Percentiles rank a stretch among this genome's conserved stretches.
Evolutionary conservation across 2,329 filamentous ascomycete genomes (phyloP).

Genomic region (Didymella sp.): DNA sequence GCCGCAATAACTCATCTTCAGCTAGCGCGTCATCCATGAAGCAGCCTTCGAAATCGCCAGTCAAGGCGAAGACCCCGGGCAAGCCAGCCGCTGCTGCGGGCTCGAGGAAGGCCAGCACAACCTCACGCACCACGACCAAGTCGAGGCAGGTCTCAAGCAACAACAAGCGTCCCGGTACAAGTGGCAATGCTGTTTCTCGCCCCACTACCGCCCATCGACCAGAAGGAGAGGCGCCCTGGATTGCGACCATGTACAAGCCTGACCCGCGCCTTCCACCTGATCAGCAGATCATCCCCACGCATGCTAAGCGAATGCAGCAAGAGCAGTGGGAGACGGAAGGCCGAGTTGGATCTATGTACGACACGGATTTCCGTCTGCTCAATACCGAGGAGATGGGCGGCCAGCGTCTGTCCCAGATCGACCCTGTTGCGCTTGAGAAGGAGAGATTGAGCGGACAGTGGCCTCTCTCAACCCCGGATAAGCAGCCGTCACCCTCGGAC

Average conservation of each 20-base stretch:
- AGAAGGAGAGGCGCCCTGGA: slow-evolving; percentile 95
- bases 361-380: slow-evolving; percentile 84
- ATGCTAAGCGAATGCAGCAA: slow-evolving; percentile 88
- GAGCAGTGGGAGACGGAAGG: slow-evolving; percentile 95
- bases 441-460: slow-evolving; percentile 39
- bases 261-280: slow-evolving; percentile 93
- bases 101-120: slow-evolving; percentile 41
- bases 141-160: slow-evolving; percentile 35
- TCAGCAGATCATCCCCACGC: slow-evolving; percentile 92
- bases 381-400: slow-evolving; percentile 65
- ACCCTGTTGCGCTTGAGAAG: slow-evolving; percentile 40
- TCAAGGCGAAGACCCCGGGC: slow-evolving; percentile 51
- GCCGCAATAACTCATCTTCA: slow-evolving; percentile 32
- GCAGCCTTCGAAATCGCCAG: slow-evolving; percentile 43
- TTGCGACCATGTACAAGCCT: slow-evolving; percentile 92
- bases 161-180: slow-evolving; percentile 66
- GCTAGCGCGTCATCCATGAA: slow-evolving; percentile 38
- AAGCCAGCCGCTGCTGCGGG: slow-evolving; percentile 48
- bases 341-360: slow-evolving; percentile 82
- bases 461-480: slow-evolving; percentile 47
- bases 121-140: slow-evolving; percentile 45
- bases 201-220: slow-evolving; percentile 73
- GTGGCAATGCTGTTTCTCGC: slow-evolving; percentile 61
- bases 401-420: slow-evolving; percentile 44
- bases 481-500: slow-evolving; percentile 28